Evolutionary conservation across 805 yeast species (phyloP).

Genomic region (Jamesozyma rosinii): DNA sequence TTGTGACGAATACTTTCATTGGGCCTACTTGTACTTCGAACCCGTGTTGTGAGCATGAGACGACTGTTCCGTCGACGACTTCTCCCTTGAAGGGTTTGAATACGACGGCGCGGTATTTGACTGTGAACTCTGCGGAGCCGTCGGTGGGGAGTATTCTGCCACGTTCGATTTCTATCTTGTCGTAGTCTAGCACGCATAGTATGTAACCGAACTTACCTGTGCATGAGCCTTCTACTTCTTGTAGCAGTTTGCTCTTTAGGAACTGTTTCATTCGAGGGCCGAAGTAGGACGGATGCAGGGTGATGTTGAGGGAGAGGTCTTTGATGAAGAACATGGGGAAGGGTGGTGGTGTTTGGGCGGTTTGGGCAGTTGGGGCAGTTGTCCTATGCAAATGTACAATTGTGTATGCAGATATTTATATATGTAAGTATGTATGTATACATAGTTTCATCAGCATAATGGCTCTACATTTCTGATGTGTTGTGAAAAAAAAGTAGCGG

Average conservation of each 20-base stretch:
- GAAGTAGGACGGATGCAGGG: constrained; percentile 93
- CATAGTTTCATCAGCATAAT: no score
- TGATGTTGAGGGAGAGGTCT: constrained; percentile 82
- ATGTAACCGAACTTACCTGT: constrained; percentile 98
- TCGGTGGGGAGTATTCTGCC: constrained; percentile 85
- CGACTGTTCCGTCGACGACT: constrained; percentile 93
- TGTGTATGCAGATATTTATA: no score
- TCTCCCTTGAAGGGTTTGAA: constrained; percentile 99
- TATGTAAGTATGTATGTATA: no score
- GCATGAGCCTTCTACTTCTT: constrained; percentile 97
- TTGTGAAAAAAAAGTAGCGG: no score
- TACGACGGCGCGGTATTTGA: constrained; percentile 90
- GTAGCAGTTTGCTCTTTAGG: constrained; percentile 76
- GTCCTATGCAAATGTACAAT: no score
- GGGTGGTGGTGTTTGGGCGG: no score
- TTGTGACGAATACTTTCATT: constrained; percentile 84
- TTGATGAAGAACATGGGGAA: constrained; percentile 44
- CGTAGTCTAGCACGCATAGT: constrained; percentile 89
- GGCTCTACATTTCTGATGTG: no score
- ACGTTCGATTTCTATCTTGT: constrained; percentile 88
- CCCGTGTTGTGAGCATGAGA: constrained; percentile 89
- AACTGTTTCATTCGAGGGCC: constrained; percentile 97
- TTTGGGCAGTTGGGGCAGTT: no score
- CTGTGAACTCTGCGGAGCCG: constrained; percentile 94
- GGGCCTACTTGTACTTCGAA: constrained; percentile 98